A percentile compares a stretch with the other conserved stretches of the same genome.
Evolutionary conservation across 2,329 filamentous ascomycete species (phyloP).

Genomic region (Dactylonectria macrodidyma): DNA sequence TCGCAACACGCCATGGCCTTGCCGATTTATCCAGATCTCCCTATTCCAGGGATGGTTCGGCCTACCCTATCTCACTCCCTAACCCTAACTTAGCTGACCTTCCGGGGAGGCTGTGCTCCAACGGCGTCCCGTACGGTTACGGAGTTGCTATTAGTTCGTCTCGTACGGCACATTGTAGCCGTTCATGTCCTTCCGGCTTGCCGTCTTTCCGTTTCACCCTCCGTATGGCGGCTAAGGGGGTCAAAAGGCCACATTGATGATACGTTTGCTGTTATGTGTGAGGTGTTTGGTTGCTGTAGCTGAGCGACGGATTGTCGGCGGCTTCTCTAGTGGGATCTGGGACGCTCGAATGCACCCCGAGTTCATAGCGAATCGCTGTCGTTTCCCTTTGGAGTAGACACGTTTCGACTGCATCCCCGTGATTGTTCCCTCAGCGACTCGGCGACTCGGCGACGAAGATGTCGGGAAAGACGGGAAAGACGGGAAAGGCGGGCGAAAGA

Average conservation of each 20-base stretch:
- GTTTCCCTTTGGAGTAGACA: too few species aligned
- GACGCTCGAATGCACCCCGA: neutral
- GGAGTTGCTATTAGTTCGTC: conserved; percentile 23
- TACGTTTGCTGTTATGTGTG: neutral
- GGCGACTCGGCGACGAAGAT: too few species aligned
- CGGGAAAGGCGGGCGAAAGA: too few species aligned
- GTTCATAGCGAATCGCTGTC: neutral
- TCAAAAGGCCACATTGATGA: neutral
- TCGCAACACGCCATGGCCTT: conserved; percentile 43
- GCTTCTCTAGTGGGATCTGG: neutral
- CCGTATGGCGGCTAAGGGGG: conserved; percentile 21
- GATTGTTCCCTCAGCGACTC: too few species aligned
- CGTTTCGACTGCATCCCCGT: too few species aligned
- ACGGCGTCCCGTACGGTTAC: conserved; percentile 25
- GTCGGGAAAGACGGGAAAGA: too few species aligned
- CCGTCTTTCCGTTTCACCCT: conserved; percentile 24
- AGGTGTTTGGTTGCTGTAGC: neutral
- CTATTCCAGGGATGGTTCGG: conserved; percentile 31
- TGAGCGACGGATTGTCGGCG: neutral
- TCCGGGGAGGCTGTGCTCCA: conserved; percentile 8
- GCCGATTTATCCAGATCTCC: conserved; percentile 48
- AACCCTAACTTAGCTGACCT: conserved; percentile 25
- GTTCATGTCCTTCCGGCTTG: conserved; percentile 8
- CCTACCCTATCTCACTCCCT: conserved; percentile 35
- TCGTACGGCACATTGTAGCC: conserved; percentile 29